Conservation (phyloP, 2,329 filamentous ascomycete species). For the Aspergillus clavatus region DNA sequence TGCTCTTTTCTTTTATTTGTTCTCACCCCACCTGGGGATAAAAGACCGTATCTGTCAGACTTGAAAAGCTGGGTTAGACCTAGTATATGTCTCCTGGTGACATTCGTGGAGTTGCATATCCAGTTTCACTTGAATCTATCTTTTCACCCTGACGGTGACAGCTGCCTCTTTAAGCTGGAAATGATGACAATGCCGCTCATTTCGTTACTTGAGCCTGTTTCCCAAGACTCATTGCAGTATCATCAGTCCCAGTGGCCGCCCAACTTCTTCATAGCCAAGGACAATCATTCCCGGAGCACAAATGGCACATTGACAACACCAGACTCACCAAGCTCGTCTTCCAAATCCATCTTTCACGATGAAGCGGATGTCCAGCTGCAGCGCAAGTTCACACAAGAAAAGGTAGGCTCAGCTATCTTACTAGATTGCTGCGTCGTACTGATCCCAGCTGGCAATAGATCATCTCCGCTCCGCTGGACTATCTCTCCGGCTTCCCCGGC, state of each 20-base stretch:
- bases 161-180: too few species aligned
- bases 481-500: conserved; percentile 23
- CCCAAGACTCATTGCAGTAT: neutral
- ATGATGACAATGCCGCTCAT: neutral
- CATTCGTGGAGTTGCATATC: too few species aligned
- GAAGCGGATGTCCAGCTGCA: neutral
- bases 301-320: neutral
- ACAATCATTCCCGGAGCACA: neutral
- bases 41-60: too few species aligned
- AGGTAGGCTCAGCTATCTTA: neutral
- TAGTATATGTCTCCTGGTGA: too few species aligned
- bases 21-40: too few species aligned
- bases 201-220: neutral
- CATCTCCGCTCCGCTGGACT: neutral
- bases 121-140: neutral
- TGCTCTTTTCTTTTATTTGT: too few species aligned
- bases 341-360: neutral
- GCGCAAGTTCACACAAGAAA: neutral
- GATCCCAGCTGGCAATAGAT: neutral
- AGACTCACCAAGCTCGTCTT: neutral
- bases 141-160: neutral
- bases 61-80: too few species aligned
- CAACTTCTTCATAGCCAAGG: neutral
- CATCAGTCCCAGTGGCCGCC: neutral
- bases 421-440: too few species aligned